phyloP scores from a whole-genome alignment of 345 rosid species.

The Murraya paniculata region DNA sequence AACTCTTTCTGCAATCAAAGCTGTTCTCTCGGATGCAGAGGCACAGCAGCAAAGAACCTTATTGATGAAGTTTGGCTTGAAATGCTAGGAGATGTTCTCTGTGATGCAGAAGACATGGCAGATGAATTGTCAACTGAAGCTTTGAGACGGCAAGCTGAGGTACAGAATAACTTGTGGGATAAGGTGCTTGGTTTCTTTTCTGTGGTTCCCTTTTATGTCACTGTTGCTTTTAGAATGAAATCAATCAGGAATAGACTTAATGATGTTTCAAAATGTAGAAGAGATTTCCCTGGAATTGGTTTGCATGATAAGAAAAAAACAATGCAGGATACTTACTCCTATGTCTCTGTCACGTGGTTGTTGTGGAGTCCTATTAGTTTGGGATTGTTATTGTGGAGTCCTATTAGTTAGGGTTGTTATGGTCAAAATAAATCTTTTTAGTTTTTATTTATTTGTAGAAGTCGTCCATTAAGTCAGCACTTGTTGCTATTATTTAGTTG shows the following conservation, averaged over 20 bases:
- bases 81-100: constrained; percentile 21
- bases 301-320: neutral
- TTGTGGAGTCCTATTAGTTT: too few relatives aligned
- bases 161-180: neutral
- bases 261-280: neutral
- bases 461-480: too few relatives aligned
- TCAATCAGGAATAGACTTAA: constrained; percentile 18
- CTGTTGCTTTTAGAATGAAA: constrained; percentile 12
- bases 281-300: neutral
- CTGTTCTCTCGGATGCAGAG: constrained; percentile 22
- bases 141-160: neutral
- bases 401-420: too few relatives aligned
- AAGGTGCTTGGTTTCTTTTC: neutral
- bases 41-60: neutral
- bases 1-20: neutral
- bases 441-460: too few relatives aligned
- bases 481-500: too few relatives aligned
- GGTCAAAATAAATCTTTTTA: too few relatives aligned
- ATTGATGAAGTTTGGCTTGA: constrained; percentile 26
- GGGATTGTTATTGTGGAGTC: too few relatives aligned
- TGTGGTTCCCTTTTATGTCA: neutral
- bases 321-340: neutral
- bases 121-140: constrained; percentile 27
- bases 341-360: too few relatives aligned
- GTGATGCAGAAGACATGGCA: constrained; percentile 37